Conservation (phyloP, 2,329 filamentous ascomycete species). For the Diaporthe batatas region DNA sequence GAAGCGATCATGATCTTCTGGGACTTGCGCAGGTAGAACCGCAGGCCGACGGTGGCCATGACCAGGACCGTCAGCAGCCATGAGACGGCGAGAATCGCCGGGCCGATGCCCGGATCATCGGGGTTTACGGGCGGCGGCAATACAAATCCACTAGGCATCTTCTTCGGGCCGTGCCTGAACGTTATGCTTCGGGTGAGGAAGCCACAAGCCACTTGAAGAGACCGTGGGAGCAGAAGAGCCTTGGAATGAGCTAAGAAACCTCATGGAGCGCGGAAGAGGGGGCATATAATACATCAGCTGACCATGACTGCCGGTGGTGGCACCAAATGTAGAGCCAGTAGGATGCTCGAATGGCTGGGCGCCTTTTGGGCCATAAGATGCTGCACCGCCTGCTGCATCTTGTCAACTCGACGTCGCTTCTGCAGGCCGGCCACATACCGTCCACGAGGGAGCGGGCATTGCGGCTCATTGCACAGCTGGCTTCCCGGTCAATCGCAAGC, state of each 20-base stretch:
- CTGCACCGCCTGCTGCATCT: slow-evolving; percentile 9
- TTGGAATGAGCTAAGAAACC: slow-evolving; percentile 8
- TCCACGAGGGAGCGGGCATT: slow-evolving; percentile 2
- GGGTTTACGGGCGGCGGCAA: slow-evolving; percentile 4
- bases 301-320: slow-evolving; percentile 4
- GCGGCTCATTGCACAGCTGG: slow-evolving; percentile 7
- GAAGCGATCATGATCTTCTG: neutral
- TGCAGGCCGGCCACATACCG: slow-evolving; percentile 7
- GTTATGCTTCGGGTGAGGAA: slow-evolving; percentile 8
- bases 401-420: slow-evolving; percentile 5
- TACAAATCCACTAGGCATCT: slow-evolving; percentile 10
- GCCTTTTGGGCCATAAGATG: slow-evolving; percentile 8
- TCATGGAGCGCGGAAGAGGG: slow-evolving; percentile 4
- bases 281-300: slow-evolving; percentile 10
- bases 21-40: neutral
- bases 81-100: slow-evolving; percentile 2
- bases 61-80: neutral
- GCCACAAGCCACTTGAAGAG: slow-evolving; percentile 10
- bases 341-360: slow-evolving; percentile 5
- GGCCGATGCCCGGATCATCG: slow-evolving; percentile 5
- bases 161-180: slow-evolving; percentile 7
- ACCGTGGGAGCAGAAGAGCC: slow-evolving; percentile 6
- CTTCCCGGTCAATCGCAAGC: slow-evolving; percentile 9
- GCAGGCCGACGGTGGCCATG: neutral
- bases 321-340: neutral